phyloP scores from a whole-genome alignment of 164 flowering plant species.

The Sedum album region DNA sequence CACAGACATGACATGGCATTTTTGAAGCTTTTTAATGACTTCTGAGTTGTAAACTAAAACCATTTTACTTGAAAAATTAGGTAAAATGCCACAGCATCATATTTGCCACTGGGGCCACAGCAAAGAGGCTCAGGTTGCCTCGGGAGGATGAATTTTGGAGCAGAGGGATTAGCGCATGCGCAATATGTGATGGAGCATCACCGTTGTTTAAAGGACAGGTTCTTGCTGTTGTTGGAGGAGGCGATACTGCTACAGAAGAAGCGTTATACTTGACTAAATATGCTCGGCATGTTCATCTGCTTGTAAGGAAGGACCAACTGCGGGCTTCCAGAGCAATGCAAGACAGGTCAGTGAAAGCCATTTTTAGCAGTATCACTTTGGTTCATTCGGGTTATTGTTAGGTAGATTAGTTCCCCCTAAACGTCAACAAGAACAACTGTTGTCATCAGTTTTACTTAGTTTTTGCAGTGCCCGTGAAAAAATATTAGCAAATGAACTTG shows the following conservation, averaged over 20 bases:
- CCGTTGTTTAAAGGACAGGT: constrained; percentile 88
- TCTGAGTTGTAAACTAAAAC: neutral
- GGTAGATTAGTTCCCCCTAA: neutral
- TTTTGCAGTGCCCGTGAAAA: neutral
- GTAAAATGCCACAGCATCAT: constrained; percentile 81
- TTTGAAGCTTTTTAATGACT: neutral
- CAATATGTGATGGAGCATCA: constrained; percentile 98
- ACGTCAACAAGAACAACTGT: neutral
- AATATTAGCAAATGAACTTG: neutral
- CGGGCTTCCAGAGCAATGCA: constrained; percentile 98
- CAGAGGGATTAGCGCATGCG: constrained; percentile 97
- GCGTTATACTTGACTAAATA: constrained; percentile 90
- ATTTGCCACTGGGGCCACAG: constrained; percentile 90
- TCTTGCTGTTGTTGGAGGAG: constrained; percentile 98
- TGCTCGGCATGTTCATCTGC: constrained; percentile 93
- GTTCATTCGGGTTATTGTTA: neutral
- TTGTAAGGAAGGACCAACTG: constrained; percentile 73
- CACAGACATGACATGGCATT: too few species aligned
- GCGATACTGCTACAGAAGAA: constrained; percentile 98
- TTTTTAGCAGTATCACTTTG: too few species aligned
- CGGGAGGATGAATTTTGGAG: constrained; percentile 98
- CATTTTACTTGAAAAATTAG: constrained; percentile 26
- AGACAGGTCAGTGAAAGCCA: constrained; percentile 56
- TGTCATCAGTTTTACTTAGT: neutral
- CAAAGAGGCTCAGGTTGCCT: constrained; percentile 71